phyloP scores from a whole-genome alignment of 176 grass and related monocot genomes.

The Eleusine indica region DNA sequence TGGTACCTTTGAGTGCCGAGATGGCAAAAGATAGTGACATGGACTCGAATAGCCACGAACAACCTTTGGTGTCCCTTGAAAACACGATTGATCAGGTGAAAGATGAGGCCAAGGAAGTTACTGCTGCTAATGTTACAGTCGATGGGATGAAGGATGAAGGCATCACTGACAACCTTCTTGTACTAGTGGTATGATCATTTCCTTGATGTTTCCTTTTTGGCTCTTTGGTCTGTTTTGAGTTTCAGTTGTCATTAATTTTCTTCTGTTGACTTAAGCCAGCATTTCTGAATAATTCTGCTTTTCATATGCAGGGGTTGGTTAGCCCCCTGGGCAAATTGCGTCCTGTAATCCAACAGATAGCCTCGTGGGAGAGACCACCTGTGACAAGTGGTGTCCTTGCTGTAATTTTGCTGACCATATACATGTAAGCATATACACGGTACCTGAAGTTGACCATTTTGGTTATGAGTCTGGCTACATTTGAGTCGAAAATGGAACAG shows the following conservation, averaged over 20 bases:
- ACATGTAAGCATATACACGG: constrained; percentile 54
- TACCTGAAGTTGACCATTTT: not conserved
- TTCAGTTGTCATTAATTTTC: not conserved
- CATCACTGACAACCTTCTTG: constrained; percentile 72
- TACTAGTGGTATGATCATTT: constrained; percentile 58
- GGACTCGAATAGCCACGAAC: constrained; percentile 40
- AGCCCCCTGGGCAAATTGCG: constrained; percentile 53
- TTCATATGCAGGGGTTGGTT: constrained; percentile 61
- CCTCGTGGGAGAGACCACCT: constrained; percentile 63
- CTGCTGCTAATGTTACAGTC: constrained; percentile 56
- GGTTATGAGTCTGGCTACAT: not conserved
- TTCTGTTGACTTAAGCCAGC: not conserved
- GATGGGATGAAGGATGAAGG: constrained; percentile 84
- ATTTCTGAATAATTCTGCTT: not conserved
- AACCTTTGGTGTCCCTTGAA: constrained; percentile 50
- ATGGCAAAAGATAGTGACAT: constrained; percentile 47
- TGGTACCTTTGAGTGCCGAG: constrained; percentile 28
- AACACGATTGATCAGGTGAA: constrained; percentile 71
- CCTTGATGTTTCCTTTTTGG: no score
- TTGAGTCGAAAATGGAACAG: not conserved
- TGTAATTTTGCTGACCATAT: constrained; percentile 60
- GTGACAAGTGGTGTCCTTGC: constrained; percentile 40
- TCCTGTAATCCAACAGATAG: constrained; percentile 50
- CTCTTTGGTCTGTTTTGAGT: not conserved
- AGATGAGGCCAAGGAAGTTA: constrained; percentile 71